phyloP scores from a whole-genome alignment of 169 alveolate species.

The Plasmodium knowlesi region DNA sequence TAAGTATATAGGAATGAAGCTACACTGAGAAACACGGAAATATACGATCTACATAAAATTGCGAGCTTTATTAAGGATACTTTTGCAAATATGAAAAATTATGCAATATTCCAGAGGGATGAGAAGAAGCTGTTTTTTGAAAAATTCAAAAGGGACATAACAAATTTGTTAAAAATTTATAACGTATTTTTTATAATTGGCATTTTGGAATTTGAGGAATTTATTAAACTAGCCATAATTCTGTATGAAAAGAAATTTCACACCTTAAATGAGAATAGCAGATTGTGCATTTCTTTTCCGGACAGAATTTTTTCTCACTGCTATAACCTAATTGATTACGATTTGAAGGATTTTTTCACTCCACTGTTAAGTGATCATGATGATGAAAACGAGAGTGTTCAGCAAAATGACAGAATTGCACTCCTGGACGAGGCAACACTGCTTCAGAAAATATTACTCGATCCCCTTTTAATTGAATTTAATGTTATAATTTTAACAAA shows the following conservation, averaged over 20 bases:
- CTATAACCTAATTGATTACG: conserved; percentile 28
- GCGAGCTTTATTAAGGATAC: background rate
- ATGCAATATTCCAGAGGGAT: conserved; percentile 21
- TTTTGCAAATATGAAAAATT: conserved; percentile 34
- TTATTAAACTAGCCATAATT: conserved; percentile 29
- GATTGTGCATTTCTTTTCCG: conserved; percentile 39
- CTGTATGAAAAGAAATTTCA: conserved; percentile 68
- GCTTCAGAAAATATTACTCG: conserved; percentile 69
- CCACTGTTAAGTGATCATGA: conserved; percentile 12
- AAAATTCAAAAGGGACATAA: conserved; percentile 36
- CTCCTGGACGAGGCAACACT: conserved; percentile 43
- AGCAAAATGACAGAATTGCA: conserved; percentile 10
- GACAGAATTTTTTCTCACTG: conserved; percentile 4
- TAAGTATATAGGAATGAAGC: background rate
- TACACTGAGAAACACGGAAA: background rate
- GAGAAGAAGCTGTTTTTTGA: conserved; percentile 58
- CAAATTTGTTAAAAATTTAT: conserved; percentile 30
- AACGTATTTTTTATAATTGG: conserved; percentile 59
- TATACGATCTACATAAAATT: background rate
- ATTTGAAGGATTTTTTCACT: conserved; percentile 28
- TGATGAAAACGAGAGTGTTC: background rate
- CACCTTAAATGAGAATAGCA: conserved; percentile 50
- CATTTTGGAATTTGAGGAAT: conserved; percentile 40
- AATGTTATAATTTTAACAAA: conserved; percentile 79
- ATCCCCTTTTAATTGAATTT: conserved; percentile 84